phyloP scores from a whole-genome alignment of 2,329 filamentous ascomycete genomes.

The Periconia sp. region DNA sequence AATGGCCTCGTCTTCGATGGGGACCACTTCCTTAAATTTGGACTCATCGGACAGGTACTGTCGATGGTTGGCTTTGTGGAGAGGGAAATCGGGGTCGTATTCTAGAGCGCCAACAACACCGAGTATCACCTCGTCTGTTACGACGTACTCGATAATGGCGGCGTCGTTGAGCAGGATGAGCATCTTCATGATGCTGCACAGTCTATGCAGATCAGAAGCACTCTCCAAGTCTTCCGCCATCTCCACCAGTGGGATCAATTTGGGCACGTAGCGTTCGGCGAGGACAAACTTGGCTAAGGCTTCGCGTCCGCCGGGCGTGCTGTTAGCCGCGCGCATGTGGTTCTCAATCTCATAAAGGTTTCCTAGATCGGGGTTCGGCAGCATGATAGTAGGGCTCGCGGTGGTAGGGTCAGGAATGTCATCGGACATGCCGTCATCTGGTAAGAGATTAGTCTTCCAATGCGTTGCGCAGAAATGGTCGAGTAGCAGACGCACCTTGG shows the following conservation, averaged over 20 bases:
- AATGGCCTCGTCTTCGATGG: slow-evolving; percentile 79
- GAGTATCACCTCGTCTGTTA: slow-evolving; percentile 84
- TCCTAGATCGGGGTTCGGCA: slow-evolving; percentile 78
- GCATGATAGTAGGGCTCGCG: slow-evolving; percentile 65
- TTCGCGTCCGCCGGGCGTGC: slow-evolving; percentile 75
- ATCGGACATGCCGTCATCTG: slow-evolving; percentile 86
- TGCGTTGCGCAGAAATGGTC: neutral
- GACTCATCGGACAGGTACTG: slow-evolving; percentile 88
- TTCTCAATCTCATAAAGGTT: slow-evolving; percentile 83
- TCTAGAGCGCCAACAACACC: slow-evolving; percentile 95
- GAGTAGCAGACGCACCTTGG: slow-evolving; percentile 55
- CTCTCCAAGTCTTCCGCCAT: slow-evolving; percentile 92
- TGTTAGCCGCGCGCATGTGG: slow-evolving; percentile 76
- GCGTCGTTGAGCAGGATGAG: slow-evolving; percentile 94
- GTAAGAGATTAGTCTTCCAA: slow-evolving; percentile 14
- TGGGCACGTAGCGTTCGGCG: slow-evolving; percentile 80
- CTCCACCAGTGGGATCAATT: slow-evolving; percentile 81
- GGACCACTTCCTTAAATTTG: slow-evolving; percentile 94
- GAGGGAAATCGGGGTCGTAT: slow-evolving; percentile 93
- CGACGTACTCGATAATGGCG: slow-evolving; percentile 88
- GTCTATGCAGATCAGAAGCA: slow-evolving; percentile 78
- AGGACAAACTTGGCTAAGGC: slow-evolving; percentile 86
- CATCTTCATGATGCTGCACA: slow-evolving; percentile 98
- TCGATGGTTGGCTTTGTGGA: slow-evolving; percentile 95
- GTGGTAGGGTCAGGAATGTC: slow-evolving; percentile 69